Evolutionary conservation across 2,329 filamentous ascomycete species (phyloP), one percentile per base, ranked within the genome.

Genomic region (Aquanectria penicillioides): DNA sequence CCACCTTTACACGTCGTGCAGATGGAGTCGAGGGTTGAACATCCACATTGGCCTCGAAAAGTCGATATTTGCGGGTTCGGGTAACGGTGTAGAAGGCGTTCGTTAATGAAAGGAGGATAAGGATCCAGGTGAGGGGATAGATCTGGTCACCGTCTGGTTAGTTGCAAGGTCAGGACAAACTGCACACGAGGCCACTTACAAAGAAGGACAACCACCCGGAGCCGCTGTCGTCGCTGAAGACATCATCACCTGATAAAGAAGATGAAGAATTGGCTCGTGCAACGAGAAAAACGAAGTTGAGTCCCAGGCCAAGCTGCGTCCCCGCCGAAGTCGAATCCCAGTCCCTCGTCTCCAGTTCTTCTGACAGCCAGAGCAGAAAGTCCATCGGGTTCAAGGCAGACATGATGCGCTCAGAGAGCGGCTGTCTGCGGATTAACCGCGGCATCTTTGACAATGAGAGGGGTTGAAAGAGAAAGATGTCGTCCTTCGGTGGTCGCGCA

Each of bases 281-380:
- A 63, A 98, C 77, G 51, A 97, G 81, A 73, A 97, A 94, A 26
- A 89, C 67, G 34, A 97, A 78, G 75, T 98, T 98, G 69, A 94
- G 81, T 1, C 74, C 84, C 23, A 97, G 68, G 5, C 93, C 94
- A 15, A 97, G 80, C 48, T 92, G 88, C 5, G 88, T 86, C 22
- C 92, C 91, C 74, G 92, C 90, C 29, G 88, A 79, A 66, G 91
- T 89, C 17, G 94, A 92, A 67, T 97, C 92, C 88, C 93, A 96
- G 69, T 97, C 92, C 71, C 90, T 89, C 23, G 93, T 93, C 73
- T 97, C 94, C 59, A 99, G 85, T 77, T 97, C 92, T 74, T 98
- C 94, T 0, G 92, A 96, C 2, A 97, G 77, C 91, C 93, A 97
- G 15, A 99, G 86, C 51, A 95, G 79, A 71, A 94, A 91, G 77